Base-by-base conservation (phyloP, 164 flowering plant genomes). In the Warburgia ugandensis region DNA sequence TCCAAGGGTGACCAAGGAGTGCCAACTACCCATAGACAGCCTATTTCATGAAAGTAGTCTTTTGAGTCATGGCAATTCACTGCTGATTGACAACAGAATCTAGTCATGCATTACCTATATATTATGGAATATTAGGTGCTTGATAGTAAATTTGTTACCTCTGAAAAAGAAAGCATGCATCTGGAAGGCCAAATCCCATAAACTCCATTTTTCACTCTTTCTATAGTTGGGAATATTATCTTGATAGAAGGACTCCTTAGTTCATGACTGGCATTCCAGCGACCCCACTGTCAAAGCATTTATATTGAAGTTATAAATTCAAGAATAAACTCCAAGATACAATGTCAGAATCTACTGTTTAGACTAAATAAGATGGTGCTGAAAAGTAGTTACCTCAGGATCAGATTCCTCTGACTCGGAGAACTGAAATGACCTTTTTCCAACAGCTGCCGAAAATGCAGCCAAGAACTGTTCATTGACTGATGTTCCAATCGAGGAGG, bases 401-500 rank as follows among this genome's bases (percentile, higher is more conserved):
- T 90, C 97, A 61, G 97, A 86, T 67, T 89, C 97, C 44, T 86
- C 80, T 20, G 95, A 86, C 11, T 90, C 97, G 45, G 60, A 58
- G 36, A 39, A 62, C 33, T 65, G 71, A 45, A 41, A 30, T 17
- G 88, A 68, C 59, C 56, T 71, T 69, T 90, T 86, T 38, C 97
- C 97, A 56, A 79, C 68, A 35, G 95, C 95, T 44, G 91, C 77
- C 30, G 97, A 68, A 79, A 90, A 90, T 55, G 87, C 83, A 67
- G 95, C 94, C 46, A 86, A 53, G 69, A 90, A 90, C 42, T 77
- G 67, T 58, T 88, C 66, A 76, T 66, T 73, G 45, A 86, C 52
- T 31, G 86, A 76, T 54, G 88, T 60, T 29, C 97, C 95, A 67
- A 90, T 70, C 43, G 97, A 90, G 37, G 97, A 90, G 46, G 97